Conservation (phyloP, 225 moss, liverwort and hornwort genomes). For the Polytrichum commune region DNA sequence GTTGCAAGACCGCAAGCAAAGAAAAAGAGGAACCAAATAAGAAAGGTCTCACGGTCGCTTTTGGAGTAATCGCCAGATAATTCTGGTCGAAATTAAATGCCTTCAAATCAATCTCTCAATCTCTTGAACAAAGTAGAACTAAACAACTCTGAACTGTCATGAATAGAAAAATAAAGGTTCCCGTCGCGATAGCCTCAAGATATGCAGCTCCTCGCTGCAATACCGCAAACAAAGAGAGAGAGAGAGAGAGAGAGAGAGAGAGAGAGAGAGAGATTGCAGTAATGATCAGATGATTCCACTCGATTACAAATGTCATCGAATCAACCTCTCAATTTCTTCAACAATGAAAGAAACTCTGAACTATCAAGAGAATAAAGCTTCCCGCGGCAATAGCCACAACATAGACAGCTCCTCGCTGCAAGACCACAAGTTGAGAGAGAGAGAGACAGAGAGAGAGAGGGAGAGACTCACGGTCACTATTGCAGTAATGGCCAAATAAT, state of each 20-base stretch:
- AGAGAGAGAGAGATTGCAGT: constrained; percentile 13
- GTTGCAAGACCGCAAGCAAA: too few species aligned
- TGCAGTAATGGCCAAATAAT: constrained; percentile 54
- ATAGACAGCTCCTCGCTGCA: not conserved
- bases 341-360: not conserved
- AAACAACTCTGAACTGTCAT: not conserved
- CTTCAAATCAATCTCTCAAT: constrained; percentile 13
- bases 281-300: constrained; percentile 41
- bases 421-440: not conserved
- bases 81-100: constrained; percentile 38
- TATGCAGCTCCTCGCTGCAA: not conserved
- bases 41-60: not conserved
- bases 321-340: not conserved
- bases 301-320: constrained; percentile 40
- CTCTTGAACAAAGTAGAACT: not conserved
- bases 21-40: too few species aligned
- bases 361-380: not conserved
- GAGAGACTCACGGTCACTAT: constrained; percentile 36
- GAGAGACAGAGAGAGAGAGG: too few species aligned
- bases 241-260: too few species aligned
- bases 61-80: constrained; percentile 46
- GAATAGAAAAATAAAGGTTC: not conserved
- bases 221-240: not conserved
- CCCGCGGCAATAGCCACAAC: not conserved
- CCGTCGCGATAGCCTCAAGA: not conserved